A percentile compares a stretch with the other conserved stretches of the same genome.
Conservation (phyloP, 768 basidiomycete species). For the Suillus lakei region DNA sequence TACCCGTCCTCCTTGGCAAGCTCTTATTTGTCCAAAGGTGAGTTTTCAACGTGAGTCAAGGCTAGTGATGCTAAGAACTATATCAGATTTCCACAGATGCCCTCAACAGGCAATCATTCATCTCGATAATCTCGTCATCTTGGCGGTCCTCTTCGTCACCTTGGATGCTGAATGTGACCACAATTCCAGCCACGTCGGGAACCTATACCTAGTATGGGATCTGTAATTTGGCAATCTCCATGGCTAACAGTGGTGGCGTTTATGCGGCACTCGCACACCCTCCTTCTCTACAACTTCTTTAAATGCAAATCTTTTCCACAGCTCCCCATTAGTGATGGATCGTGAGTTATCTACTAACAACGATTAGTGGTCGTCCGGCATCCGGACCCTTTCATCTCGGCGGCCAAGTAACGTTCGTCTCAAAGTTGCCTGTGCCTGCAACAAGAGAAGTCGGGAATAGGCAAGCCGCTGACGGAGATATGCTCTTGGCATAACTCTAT, state of each 20-base stretch:
- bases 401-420: background rate
- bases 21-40: background rate
- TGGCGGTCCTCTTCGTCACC: conserved; percentile 7
- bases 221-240: conserved; percentile 1
- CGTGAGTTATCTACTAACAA: background rate
- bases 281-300: too few species aligned
- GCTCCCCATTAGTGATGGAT: conserved; percentile 2
- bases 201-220: background rate
- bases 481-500: conserved; percentile 9
- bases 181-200: background rate
- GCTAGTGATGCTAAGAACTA: background rate
- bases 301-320: conserved; percentile 7
- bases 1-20: background rate
- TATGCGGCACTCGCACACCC: conserved; percentile 23
- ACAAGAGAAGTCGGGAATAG: background rate
- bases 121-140: conserved; percentile 1
- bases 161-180: background rate
- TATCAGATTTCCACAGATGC: background rate
- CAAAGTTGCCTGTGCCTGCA: background rate
- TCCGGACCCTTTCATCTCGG: background rate
- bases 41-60: background rate
- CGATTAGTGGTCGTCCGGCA: background rate
- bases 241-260: conserved; percentile 22
- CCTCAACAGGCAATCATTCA: conserved; percentile 5
- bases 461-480: background rate